Evolutionary conservation across 106 monocot genomes (phyloP), one percentile per base, ranked within the genome.

Genomic region (Acorus gramineus): DNA sequence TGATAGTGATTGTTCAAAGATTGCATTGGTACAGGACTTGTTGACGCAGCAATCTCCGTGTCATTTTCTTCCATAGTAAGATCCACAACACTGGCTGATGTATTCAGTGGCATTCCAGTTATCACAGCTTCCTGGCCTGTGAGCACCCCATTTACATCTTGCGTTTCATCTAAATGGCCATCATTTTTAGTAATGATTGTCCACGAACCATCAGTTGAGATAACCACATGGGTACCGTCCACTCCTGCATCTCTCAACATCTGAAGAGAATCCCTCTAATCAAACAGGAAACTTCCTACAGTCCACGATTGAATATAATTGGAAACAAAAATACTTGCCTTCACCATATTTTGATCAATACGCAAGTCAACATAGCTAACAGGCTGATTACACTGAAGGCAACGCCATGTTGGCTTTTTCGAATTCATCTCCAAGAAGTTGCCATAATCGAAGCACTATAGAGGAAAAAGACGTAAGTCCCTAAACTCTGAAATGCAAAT

Each of bases 391-490:
- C 98, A 98, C 57, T 44, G 83, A 63, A 92, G 91, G 60, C 98
- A 98, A 12, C 91, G 85, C 98, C 98, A 98, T 45, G 70, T 68
- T 52, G 98, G 98, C 64, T 85, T 98, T 63, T 77, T 79, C 12
- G 70, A 81, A 67, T 98, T 98, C 73, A 98, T 86, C 45, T 85
- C 81, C 83, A 98, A 73, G 79, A 73, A 98, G 65, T 88, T 98
- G n/a, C 85, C 79, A 76, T 79, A 92, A 80, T 92, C 91, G 81
- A 98, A 98, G 68, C 98, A 98, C 98, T 98, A 62, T 9, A 75
- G 46, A 75, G 49, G 11, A 51, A 2, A 55, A 13, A 6, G 3
- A 52, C 10, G 4, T 7, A 50, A 3, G 69, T 10, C 50, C 46
- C 8, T 51, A 70, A 64, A 44, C 4, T n/a, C 6, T 55, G 14